phyloP scores from a whole-genome alignment of 164 flowering plant species.

The Annona cherimola region DNA sequence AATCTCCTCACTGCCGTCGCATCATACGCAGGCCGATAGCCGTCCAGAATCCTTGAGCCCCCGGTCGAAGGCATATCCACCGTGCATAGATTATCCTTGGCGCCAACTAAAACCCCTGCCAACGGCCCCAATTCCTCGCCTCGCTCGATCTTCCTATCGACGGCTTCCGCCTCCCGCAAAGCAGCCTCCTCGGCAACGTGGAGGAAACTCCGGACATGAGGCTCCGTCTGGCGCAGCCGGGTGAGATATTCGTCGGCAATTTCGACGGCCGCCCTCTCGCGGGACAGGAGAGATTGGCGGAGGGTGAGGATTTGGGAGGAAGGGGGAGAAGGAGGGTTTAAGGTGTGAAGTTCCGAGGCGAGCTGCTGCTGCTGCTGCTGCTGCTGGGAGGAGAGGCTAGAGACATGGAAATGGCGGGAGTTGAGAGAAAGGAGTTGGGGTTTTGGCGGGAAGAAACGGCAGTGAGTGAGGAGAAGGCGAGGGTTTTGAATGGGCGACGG shows the following conservation, averaged over 20 bases:
- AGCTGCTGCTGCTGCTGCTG: conserved; percentile 13
- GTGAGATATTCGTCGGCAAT: conserved; percentile 46
- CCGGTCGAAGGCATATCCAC: conserved; percentile 79
- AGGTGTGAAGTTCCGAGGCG: conserved; percentile 18
- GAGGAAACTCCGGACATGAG: conserved; percentile 62
- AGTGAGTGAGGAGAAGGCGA: conserved; percentile 24
- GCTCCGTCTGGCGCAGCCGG: conserved; percentile 59
- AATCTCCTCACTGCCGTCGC: conserved; percentile 79
- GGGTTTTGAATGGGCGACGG: conserved; percentile 36
- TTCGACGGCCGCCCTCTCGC: conserved; percentile 36
- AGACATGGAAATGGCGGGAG: conserved; percentile 18
- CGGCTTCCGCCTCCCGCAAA: conserved; percentile 41
- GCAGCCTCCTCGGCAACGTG: conserved; percentile 46
- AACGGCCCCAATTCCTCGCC: conserved; percentile 57
- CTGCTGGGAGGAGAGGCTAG: conserved; percentile 7
- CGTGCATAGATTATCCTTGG: conserved; percentile 89
- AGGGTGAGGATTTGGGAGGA: conserved; percentile 36
- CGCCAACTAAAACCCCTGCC: conserved; percentile 74
- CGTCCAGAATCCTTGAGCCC: conserved; percentile 66
- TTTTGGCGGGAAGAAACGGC: conserved; percentile 18
- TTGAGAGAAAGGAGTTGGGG: neutral
- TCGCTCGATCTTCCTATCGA: conserved; percentile 50
- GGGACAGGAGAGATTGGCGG: conserved; percentile 35
- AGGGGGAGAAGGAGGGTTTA: conserved; percentile 18
- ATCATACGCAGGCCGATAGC: conserved; percentile 69